Conservation (phyloP, 192 early-diverging fungal genomes). For the Mortierella claussenii region DNA sequence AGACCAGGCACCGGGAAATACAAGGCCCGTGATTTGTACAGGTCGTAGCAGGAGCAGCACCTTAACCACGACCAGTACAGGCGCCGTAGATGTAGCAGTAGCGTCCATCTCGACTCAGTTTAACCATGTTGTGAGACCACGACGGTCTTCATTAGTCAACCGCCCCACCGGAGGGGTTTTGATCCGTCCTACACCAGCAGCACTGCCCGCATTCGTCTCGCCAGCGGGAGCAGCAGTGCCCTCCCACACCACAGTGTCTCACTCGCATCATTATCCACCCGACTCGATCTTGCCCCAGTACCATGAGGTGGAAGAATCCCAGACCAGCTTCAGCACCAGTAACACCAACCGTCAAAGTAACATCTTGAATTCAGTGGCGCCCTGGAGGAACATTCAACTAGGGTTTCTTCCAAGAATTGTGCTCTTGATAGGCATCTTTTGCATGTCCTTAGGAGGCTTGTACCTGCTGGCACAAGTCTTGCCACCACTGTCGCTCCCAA, state of each 20-base stretch:
- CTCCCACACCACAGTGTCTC: background rate
- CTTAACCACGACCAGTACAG: conserved; percentile 19
- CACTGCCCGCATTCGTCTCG: background rate
- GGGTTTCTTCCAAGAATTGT: conserved; percentile 47
- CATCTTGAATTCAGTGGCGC: conserved; percentile 4
- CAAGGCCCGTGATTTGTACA: conserved; percentile 22
- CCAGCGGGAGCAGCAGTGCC: background rate
- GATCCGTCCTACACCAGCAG: conserved; percentile 4
- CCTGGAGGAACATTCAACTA: conserved; percentile 19
- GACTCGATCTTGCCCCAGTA: conserved; percentile 18
- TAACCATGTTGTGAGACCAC: conserved; percentile 40
- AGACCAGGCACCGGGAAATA: conserved; percentile 5
- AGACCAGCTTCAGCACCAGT: background rate
- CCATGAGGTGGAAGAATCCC: background rate
- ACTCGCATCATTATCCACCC: conserved; percentile 18
- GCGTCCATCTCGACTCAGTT: conserved; percentile 21
- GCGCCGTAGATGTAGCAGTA: conserved; percentile 8
- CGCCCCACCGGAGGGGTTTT: conserved; percentile 9
- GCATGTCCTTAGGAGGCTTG: conserved; percentile 35
- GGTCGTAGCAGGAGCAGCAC: conserved; percentile 51
- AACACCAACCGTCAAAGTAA: background rate
- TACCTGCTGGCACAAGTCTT: conserved; percentile 40
- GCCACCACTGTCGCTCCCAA: conserved; percentile 56
- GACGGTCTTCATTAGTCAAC: conserved; percentile 23
- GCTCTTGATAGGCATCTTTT: conserved; percentile 36